Evolutionary conservation across 2,329 filamentous ascomycete genomes (phyloP).

Genomic region (Didymella glomerata): DNA sequence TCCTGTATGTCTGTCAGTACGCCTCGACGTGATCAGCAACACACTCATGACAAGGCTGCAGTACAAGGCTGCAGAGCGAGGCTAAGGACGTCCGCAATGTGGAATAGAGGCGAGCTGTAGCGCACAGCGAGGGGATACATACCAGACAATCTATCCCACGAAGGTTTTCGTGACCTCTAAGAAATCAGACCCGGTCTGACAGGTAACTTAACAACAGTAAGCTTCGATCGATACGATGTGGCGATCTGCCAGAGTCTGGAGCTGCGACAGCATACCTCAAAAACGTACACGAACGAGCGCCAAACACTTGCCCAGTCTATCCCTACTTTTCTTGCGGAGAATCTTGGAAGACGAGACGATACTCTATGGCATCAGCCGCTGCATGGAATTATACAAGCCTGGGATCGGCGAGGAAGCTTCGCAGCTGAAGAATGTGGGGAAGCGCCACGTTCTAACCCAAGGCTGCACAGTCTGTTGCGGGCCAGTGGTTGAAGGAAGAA

Average conservation of each 20-base stretch:
- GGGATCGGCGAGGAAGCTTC: slow-evolving; percentile 41
- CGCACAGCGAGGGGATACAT: slow-evolving; percentile 22
- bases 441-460: slow-evolving; percentile 50
- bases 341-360: slow-evolving; percentile 47
- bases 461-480: slow-evolving; percentile 42
- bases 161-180: slow-evolving; percentile 35
- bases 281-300: slow-evolving; percentile 44
- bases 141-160: slow-evolving; percentile 43
- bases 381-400: slow-evolving; percentile 45
- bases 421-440: slow-evolving; percentile 48
- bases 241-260: slow-evolving; percentile 16
- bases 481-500: slow-evolving; percentile 38
- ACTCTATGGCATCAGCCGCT: slow-evolving; percentile 49
- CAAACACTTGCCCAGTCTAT: slow-evolving; percentile 55
- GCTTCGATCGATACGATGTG: slow-evolving; percentile 23
- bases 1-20: slow-evolving; percentile 11
- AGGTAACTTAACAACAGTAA: slow-evolving; percentile 43
- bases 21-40: not conserved
- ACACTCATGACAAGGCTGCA: slow-evolving; percentile 7
- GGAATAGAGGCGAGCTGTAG: not conserved
- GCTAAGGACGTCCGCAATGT: not conserved
- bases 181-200: slow-evolving; percentile 34
- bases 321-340: slow-evolving; percentile 51
- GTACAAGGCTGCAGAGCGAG: not conserved
- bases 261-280: slow-evolving; percentile 43